Evolutionary conservation across 2,329 filamentous ascomycete species (phyloP), one percentile per base, ranked within the genome.

Genomic region (Aspergillus ochraceus): DNA sequence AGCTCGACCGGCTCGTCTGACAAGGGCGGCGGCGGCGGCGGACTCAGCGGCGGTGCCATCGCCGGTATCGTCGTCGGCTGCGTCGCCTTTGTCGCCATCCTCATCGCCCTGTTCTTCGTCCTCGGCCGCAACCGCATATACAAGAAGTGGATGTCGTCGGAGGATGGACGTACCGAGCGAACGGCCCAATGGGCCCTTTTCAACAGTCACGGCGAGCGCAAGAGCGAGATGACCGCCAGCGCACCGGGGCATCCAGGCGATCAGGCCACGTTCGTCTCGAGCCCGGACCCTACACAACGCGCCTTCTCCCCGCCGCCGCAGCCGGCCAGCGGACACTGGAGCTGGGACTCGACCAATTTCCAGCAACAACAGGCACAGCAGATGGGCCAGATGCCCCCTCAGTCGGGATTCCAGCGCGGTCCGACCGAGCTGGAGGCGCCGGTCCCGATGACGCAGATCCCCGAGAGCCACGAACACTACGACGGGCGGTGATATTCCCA

Each of bases 1-100:
- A 49, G 53, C 32, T 53, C 59, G 55, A 60, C 60, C 12, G 39
- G 57, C 17, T 50, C 65, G 17, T 52, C 65, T 45, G 59, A 62
- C 12, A n/a, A 47, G 9, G 54, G 62, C 20, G 30, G 55, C 12
- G 24, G 55, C 12, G 24, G 61, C 19, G 57, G 60, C 49, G 45
- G 58, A 24, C 69, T 81, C 6, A 74, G 76, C 32, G 57, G 71
- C 0, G 85, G 85, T 4, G 83, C 81, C 2, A 88, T 88, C 29
- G 85, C 84, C 1, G 87, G 86, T 4, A 86, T 89, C 30, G 79
- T 78, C 0, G 77, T 89, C 39, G 85, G 85, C 24, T 73, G 70
- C 1, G 75, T 81, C 0, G 82, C 79, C 1, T 80, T 77, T 10
- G 75, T 80, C 9, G 76, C 71, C 0, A 67, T 86, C 6, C 65